phyloP scores from a whole-genome alignment of 768 basidiomycete species.

The Trametes gibbosa region DNA sequence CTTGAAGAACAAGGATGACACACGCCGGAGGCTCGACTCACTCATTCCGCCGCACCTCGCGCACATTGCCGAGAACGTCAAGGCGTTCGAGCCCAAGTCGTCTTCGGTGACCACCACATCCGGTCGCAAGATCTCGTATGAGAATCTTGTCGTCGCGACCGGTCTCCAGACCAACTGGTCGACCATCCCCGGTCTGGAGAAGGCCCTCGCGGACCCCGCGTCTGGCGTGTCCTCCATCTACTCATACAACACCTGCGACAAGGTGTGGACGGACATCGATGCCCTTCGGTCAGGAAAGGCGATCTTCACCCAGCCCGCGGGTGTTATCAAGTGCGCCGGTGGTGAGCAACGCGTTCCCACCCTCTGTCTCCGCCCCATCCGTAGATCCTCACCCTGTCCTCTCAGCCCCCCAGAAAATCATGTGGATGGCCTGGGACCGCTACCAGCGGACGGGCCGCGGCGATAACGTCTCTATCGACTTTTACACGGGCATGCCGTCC shows the following conservation, averaged over 20 bases:
- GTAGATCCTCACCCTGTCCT: background rate
- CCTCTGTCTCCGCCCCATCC: background rate
- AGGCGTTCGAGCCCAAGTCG: conserved; percentile 68
- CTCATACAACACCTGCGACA: conserved; percentile 86
- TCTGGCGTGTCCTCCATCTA: conserved; percentile 93
- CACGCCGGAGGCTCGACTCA: conserved; percentile 60
- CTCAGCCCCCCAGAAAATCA: conserved; percentile 83
- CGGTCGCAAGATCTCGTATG: conserved; percentile 74
- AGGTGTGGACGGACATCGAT: conserved; percentile 82
- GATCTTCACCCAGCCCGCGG: conserved; percentile 93
- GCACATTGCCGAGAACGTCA: conserved; percentile 68
- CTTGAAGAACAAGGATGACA: conserved; percentile 65
- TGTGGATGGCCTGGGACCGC: conserved; percentile 96
- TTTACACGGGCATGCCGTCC: conserved; percentile 87
- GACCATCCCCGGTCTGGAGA: conserved; percentile 65
- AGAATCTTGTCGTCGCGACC: conserved; percentile 83
- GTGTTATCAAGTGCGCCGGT: conserved; percentile 91
- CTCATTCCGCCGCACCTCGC: conserved; percentile 75
- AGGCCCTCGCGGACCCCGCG: conserved; percentile 71
- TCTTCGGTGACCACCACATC: conserved; percentile 72
- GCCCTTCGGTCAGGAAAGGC: conserved; percentile 74
- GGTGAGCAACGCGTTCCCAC: conserved; percentile 42
- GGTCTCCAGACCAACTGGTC: conserved; percentile 88
- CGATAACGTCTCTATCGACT: conserved; percentile 62
- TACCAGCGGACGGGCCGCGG: conserved; percentile 59